These are phyloP conservation scores for Micractinium conductrix DNA, from an alignment of 139 green algal species.

Conservation along the genomic window DNA sequence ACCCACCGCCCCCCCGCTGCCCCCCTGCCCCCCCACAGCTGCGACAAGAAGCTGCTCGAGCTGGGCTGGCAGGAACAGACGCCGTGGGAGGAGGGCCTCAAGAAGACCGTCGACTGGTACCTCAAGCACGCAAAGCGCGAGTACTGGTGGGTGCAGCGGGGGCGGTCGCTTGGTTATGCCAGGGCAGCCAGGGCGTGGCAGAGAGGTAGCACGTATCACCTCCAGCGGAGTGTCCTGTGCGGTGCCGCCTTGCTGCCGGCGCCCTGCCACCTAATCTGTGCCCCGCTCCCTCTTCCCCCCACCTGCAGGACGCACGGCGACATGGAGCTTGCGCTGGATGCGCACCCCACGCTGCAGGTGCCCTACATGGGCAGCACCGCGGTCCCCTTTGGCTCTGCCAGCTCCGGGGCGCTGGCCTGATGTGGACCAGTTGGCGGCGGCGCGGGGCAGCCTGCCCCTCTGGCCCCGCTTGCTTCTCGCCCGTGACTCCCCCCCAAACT, in stretches of 20 bases:
- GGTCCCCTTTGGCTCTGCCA: too few relatives aligned
- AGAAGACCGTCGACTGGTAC: slow-evolving; percentile 93
- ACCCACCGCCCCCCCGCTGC: neutral
- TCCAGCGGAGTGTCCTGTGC: too few relatives aligned
- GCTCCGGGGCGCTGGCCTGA: too few relatives aligned
- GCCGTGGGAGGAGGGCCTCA: slow-evolving; percentile 92
- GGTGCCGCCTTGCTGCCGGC: too few relatives aligned
- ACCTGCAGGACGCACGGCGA: slow-evolving; percentile 64
- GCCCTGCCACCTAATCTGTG: neutral
- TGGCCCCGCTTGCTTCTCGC: too few relatives aligned
- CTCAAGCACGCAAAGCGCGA: slow-evolving; percentile 55
- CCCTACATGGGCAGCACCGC: slow-evolving; percentile 19
- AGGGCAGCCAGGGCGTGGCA: too few relatives aligned
- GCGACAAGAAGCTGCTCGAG: slow-evolving; percentile 87
- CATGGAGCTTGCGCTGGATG: slow-evolving; percentile 74
- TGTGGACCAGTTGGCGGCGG: too few relatives aligned
- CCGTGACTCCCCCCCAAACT: too few relatives aligned
- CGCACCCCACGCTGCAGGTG: slow-evolving; percentile 65
- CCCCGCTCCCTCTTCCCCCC: neutral
- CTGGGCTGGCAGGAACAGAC: slow-evolving; percentile 93
- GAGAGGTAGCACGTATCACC: too few relatives aligned
- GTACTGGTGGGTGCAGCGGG: slow-evolving; percentile 64
- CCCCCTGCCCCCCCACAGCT: slow-evolving; percentile 61
- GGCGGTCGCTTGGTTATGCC: neutral
- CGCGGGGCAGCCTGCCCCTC: too few relatives aligned